These are phyloP conservation scores for Dissophora globulifera DNA, from an alignment of 192 early-diverging fungal species.

Conservation along the genomic window DNA sequence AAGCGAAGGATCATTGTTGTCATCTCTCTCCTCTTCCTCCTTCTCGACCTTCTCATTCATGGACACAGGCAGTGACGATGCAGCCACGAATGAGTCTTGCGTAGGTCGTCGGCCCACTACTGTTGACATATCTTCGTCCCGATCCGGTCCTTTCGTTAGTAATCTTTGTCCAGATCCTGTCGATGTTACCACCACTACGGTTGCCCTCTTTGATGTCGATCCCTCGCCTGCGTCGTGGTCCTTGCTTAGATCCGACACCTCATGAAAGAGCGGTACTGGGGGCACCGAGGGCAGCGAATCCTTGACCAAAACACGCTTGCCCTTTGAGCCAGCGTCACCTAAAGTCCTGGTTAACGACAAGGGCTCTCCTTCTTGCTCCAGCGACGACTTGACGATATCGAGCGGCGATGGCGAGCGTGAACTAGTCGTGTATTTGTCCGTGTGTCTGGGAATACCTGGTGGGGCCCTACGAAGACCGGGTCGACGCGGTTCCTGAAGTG, in stretches of 20 bases:
- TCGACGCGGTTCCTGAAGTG: background rate
- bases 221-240: background rate
- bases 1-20: background rate
- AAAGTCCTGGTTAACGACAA: too few relatives aligned
- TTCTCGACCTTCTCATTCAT: background rate
- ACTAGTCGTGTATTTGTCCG: too few relatives aligned
- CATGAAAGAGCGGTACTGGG: constrained; percentile 1
- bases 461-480: background rate
- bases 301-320: constrained; percentile 3
- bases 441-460: background rate
- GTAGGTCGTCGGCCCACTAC: background rate
- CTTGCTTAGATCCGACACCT: background rate
- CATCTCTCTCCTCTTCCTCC: background rate
- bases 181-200: too few relatives aligned
- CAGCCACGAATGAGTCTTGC: constrained; percentile 1
- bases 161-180: too few relatives aligned
- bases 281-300: constrained; percentile 3
- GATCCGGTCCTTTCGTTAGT: background rate
- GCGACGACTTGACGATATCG: too few relatives aligned
- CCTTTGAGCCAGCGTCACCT: too few relatives aligned
- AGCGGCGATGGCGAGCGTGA: too few relatives aligned
- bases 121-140: constrained; percentile 9
- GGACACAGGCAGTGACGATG: constrained; percentile 1
- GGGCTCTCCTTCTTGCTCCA: too few relatives aligned
- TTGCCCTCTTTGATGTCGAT: background rate